Evolutionary conservation across 176 grass and related monocot species (phyloP).

Genomic region (Phragmites australis): DNA sequence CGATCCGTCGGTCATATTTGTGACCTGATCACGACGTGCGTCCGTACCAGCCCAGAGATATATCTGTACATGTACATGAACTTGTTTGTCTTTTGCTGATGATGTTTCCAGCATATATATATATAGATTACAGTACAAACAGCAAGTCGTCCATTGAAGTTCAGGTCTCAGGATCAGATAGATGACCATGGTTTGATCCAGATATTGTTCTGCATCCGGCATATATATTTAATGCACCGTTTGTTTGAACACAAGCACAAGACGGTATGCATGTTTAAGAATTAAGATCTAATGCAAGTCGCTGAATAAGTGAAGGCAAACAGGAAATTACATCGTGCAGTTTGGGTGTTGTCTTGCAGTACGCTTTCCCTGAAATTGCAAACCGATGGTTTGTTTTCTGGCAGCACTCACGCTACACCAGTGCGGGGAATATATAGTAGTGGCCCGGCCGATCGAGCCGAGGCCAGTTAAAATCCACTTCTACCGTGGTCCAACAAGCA

Average conservation of each 20-base stretch:
- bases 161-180: not conserved
- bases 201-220: not conserved
- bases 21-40: conserved; percentile 12
- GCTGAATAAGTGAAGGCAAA: not conserved
- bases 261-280: not conserved
- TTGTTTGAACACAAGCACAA: not conserved
- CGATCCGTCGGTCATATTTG: conserved; percentile 58
- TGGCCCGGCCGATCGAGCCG: no score
- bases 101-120: not conserved
- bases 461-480: no score
- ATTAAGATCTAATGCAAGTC: not conserved
- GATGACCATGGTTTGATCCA: not conserved
- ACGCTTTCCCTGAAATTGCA: not conserved
- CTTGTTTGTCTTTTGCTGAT: not conserved
- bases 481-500: no score
- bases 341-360: not conserved
- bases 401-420: no score
- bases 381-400: no score
- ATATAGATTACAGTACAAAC: not conserved
- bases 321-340: not conserved
- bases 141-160: not conserved
- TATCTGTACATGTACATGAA: not conserved
- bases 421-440: no score
- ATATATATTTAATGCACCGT: not conserved
- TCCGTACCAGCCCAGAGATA: not conserved